These are phyloP conservation scores for Botrytis byssoidea DNA, from an alignment of 2,329 filamentous ascomycete species.

Conservation along the genomic window DNA sequence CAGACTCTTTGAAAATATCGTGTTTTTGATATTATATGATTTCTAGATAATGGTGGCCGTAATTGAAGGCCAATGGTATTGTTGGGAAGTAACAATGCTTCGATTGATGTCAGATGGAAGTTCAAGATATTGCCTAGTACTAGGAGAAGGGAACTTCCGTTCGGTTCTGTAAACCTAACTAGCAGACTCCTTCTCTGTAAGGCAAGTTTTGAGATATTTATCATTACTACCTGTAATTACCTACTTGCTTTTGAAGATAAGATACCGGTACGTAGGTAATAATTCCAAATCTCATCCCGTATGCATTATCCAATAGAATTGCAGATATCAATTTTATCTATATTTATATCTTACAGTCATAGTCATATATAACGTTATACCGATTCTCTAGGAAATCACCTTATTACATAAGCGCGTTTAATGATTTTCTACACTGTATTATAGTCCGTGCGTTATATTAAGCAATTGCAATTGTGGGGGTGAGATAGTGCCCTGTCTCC, in stretches of 20 bases:
- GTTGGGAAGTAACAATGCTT: not conserved
- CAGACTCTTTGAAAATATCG: not conserved
- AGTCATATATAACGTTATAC: conserved; percentile 6
- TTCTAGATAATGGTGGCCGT: not conserved
- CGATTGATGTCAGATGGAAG: conserved; percentile 1
- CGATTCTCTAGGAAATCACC: not conserved
- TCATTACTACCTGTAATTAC: not conserved
- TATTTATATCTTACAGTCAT: not conserved
- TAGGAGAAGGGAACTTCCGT: conserved; percentile 3
- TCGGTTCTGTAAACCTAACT: not conserved
- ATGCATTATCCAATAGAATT: not conserved
- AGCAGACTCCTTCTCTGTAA: not conserved
- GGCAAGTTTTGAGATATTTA: not conserved
- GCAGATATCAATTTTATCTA: not conserved
- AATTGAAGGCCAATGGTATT: not conserved
- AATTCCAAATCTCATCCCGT: not conserved
- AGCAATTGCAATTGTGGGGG: conserved; percentile 10
- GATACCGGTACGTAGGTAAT: not conserved
- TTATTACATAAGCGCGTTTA: not conserved
- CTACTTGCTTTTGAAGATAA: not conserved
- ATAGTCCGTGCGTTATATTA: not conserved
- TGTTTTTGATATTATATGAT: not conserved
- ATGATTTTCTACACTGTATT: not conserved
- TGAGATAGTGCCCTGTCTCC: not conserved
- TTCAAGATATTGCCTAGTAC: not conserved